These are phyloP conservation scores for Vanderwaltozyma tropicalis DNA, from an alignment of 805 yeast species.

Conservation along the genomic window DNA sequence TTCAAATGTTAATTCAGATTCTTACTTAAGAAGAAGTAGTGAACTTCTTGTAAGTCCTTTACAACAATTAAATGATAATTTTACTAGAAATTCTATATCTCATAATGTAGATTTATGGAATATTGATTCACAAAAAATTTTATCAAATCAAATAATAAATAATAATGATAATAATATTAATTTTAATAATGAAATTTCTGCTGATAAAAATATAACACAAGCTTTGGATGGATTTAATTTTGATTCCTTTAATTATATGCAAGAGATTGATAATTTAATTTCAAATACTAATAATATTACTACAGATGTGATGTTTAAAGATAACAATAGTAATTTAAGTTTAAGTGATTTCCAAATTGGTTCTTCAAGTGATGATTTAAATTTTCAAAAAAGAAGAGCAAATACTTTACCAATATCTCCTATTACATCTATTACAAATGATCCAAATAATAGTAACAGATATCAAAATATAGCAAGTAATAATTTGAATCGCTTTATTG, in stretches of 20 bases:
- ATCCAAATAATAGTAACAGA: not conserved
- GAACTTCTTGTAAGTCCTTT: conserved; percentile 11
- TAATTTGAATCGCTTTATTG: conserved; percentile 8
- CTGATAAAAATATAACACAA: conserved; percentile 17
- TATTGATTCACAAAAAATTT: not conserved
- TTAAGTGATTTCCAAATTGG: too few species aligned
- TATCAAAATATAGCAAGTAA: not conserved
- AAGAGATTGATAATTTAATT: too few species aligned
- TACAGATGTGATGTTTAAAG: too few species aligned
- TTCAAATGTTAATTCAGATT: not conserved
- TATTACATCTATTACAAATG: not conserved
- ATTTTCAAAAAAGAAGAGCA: not conserved
- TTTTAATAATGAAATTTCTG: not conserved
- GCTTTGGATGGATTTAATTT: conserved; percentile 19
- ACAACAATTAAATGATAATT: conserved; percentile 8
- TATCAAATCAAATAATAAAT: not conserved
- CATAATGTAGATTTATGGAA: conserved; percentile 23
- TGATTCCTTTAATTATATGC: conserved; percentile 6
- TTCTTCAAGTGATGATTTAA: too few species aligned
- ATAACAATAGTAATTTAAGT: too few species aligned
- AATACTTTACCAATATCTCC: not conserved
- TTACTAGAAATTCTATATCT: conserved; percentile 22
- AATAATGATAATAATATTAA: not conserved
- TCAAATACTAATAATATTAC: too few species aligned
- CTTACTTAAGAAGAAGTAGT: conserved; percentile 14